Percentiles rank a stretch among this genome's conserved stretches.
Evolutionary conservation across 2,329 filamentous ascomycete genomes (phyloP).

Genomic region (Lachnellula occidentalis): DNA sequence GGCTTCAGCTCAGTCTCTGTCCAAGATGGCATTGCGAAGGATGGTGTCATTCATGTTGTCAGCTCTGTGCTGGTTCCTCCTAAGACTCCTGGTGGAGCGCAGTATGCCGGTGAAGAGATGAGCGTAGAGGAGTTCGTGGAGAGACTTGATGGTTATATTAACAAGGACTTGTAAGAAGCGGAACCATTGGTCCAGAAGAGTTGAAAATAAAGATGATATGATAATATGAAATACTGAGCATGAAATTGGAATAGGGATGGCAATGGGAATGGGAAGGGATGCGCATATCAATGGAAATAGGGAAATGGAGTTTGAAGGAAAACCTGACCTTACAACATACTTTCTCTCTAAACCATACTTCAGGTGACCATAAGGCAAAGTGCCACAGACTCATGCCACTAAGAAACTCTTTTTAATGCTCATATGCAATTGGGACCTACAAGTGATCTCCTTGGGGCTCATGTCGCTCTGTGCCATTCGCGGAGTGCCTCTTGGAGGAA

Average conservation of each 20-base stretch:
- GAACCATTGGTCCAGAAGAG: neutral
- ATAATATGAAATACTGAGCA: neutral
- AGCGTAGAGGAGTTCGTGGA: constrained; percentile 55
- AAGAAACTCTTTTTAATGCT: no score
- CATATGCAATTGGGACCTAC: no score
- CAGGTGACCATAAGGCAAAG: no score
- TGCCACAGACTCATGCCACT: no score
- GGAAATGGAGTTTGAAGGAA: neutral
- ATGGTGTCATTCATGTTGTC: constrained; percentile 80
- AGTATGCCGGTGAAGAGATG: constrained; percentile 44
- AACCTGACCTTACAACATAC: neutral
- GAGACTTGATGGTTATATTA: constrained; percentile 18
- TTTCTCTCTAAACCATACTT: neutral
- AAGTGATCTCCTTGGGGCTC: no score
- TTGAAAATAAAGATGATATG: neutral
- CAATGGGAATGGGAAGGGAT: neutral
- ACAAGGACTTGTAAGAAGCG: constrained; percentile 18
- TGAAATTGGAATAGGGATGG: neutral
- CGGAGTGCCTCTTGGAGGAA: no score
- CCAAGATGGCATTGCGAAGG: constrained; percentile 65
- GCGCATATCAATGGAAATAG: neutral
- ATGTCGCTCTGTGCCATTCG: no score
- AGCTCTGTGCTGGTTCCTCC: constrained; percentile 72
- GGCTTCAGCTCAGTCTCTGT: constrained; percentile 60
- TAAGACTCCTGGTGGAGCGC: constrained; percentile 32